Percentiles rank a stretch among this genome's conserved stretches.
phyloP scores from a whole-genome alignment of 495 filamentous ascomycete genomes.

The Choiromyces venosus region DNA sequence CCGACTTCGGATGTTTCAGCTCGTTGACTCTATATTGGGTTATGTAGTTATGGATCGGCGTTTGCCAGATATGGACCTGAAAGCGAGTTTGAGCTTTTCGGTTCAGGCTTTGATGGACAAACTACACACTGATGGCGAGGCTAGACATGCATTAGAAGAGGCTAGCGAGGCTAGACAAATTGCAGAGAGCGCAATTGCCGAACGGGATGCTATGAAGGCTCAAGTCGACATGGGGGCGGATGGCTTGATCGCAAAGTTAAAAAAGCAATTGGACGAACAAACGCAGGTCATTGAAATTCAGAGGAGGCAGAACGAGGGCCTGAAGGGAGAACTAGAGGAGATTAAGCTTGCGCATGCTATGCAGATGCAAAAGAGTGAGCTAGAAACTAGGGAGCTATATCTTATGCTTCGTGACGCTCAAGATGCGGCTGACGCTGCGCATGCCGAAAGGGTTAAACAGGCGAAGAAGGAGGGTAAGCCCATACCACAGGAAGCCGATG shows the following conservation, averaged over 20 bases:
- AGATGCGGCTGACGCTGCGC: slow-evolving; percentile 85
- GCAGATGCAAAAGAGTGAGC: slow-evolving; percentile 87
- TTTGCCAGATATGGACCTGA: slow-evolving; percentile 92
- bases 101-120: slow-evolving; percentile 92
- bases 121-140: slow-evolving; percentile 92
- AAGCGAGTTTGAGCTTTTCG: slow-evolving; percentile 94
- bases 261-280: slow-evolving; percentile 90
- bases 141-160: slow-evolving; percentile 83
- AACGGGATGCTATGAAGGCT: slow-evolving; percentile 93
- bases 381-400: slow-evolving; percentile 94
- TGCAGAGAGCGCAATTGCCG: slow-evolving; percentile 89
- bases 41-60: slow-evolving; percentile 98
- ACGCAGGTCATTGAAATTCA: slow-evolving; percentile 82
- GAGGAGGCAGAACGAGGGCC: slow-evolving; percentile 70
- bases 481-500: slow-evolving; percentile 51
- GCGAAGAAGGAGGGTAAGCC: slow-evolving; percentile 42
- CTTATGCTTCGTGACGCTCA: slow-evolving; percentile 98
- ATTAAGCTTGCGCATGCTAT: slow-evolving; percentile 79
- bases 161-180: slow-evolving; percentile 81
- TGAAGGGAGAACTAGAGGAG: slow-evolving; percentile 84
- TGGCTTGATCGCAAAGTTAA: slow-evolving; percentile 85
- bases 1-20: slow-evolving; percentile 90
- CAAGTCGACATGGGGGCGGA: slow-evolving; percentile 90
- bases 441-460: slow-evolving; percentile 54
- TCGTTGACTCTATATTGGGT: slow-evolving; percentile 95